These are phyloP conservation scores for Colletotrichum somersetense DNA, from an alignment of 2,329 filamentous ascomycete species.

Conservation along the genomic window DNA sequence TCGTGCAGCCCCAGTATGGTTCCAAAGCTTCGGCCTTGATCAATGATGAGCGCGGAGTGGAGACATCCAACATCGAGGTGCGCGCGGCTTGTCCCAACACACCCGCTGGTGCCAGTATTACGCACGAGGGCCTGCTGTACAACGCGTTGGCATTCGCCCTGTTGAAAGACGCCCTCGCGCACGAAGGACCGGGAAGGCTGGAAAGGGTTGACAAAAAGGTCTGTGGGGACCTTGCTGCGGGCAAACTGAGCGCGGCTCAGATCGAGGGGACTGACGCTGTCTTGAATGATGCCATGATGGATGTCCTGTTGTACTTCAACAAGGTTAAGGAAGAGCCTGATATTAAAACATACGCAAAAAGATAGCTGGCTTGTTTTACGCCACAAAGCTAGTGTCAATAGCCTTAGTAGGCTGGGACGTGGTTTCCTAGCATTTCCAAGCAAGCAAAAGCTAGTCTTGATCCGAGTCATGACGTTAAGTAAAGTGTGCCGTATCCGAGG, in stretches of 20 bases:
- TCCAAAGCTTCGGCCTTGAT: slow-evolving; percentile 60
- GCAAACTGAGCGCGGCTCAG: slow-evolving; percentile 7
- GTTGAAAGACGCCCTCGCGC: slow-evolving; percentile 49
- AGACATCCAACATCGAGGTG: slow-evolving; percentile 63
- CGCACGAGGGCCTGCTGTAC: slow-evolving; percentile 62
- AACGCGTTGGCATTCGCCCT: slow-evolving; percentile 54
- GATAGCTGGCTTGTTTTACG: neutral
- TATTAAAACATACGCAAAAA: slow-evolving; percentile 21
- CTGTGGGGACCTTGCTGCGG: slow-evolving; percentile 19
- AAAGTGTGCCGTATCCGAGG: neutral
- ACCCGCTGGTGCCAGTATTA: slow-evolving; percentile 59
- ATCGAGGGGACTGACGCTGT: slow-evolving; percentile 21
- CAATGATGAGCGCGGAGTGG: slow-evolving; percentile 55
- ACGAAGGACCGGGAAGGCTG: slow-evolving; percentile 24
- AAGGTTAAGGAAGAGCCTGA: slow-evolving; percentile 23
- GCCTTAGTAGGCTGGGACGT: neutral
- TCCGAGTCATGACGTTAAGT: too few species aligned
- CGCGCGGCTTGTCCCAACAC: slow-evolving; percentile 57
- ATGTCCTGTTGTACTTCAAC: slow-evolving; percentile 7
- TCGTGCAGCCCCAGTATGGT: slow-evolving; percentile 64
- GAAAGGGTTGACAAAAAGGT: slow-evolving; percentile 25
- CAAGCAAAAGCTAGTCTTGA: too few species aligned
- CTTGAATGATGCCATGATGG: slow-evolving; percentile 3
- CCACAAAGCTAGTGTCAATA: neutral
- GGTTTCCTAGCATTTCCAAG: neutral